A percentile compares a stretch with the other conserved stretches of the same genome.
Conservation (phyloP, 2,329 filamentous ascomycete species). For the Penicillium sp. region DNA sequence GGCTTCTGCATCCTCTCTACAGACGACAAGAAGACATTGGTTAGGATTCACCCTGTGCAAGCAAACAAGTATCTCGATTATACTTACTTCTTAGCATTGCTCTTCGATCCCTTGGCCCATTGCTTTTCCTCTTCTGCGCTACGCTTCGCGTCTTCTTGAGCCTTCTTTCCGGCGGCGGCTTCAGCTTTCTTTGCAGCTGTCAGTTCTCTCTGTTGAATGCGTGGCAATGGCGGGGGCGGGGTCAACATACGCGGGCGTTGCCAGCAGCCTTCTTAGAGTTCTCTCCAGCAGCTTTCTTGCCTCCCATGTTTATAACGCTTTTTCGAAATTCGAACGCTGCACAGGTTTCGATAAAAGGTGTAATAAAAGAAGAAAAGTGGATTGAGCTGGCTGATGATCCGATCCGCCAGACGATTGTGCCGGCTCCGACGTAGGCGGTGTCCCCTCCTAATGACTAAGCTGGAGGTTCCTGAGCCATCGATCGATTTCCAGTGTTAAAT, state of each 20-base stretch:
- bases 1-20: conserved; percentile 79
- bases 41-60: background rate
- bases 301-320: conserved; percentile 63
- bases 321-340: background rate
- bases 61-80: background rate
- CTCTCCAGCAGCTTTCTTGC: conserved; percentile 69
- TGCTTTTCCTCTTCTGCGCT: conserved; percentile 71
- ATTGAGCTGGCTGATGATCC: conserved; percentile 13
- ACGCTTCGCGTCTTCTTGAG: conserved; percentile 68
- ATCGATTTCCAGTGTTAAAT: background rate
- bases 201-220: conserved; percentile 15
- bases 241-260: conserved; percentile 64
- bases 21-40: background rate
- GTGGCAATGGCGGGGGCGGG: conserved; percentile 32
- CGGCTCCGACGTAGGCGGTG: conserved; percentile 30
- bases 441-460: conserved; percentile 13
- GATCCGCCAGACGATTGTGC: conserved; percentile 29
- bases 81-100: conserved; percentile 77
- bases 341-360: conserved; percentile 4
- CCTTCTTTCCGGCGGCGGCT: conserved; percentile 77
- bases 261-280: conserved; percentile 88
- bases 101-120: conserved; percentile 87
- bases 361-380: conserved; percentile 1
- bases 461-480: background rate
- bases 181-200: conserved; percentile 75